Evolutionary conservation across 2,329 filamentous ascomycete genomes (phyloP).

Genomic region (Fusarium sp.): DNA sequence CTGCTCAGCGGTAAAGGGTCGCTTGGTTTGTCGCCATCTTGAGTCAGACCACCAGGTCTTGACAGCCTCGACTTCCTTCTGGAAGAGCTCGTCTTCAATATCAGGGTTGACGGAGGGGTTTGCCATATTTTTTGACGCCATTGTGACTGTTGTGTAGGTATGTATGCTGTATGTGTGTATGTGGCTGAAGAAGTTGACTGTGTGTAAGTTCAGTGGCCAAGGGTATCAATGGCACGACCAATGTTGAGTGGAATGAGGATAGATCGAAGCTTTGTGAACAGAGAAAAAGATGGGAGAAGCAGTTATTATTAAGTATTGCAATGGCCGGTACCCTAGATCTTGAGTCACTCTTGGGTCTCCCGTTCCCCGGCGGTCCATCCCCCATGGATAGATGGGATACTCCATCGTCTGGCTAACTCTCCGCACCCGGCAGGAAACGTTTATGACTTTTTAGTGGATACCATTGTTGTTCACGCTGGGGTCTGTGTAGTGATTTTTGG

Average conservation of each 20-base stretch:
- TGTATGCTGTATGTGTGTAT: background rate
- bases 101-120: slow-evolving; percentile 68
- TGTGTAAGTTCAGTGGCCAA: slow-evolving; percentile 31
- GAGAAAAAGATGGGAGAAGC: slow-evolving; percentile 28
- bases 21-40: slow-evolving; percentile 92
- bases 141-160: slow-evolving; percentile 48
- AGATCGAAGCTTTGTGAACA: slow-evolving; percentile 1
- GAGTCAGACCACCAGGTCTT: slow-evolving; percentile 95
- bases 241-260: slow-evolving; percentile 14
- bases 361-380: slow-evolving; percentile 37
- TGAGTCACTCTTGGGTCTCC: slow-evolving; percentile 40
- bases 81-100: slow-evolving; percentile 75
- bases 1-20: slow-evolving; percentile 95
- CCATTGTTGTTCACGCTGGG: slow-evolving; percentile 3
- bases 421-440: slow-evolving; percentile 26
- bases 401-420: slow-evolving; percentile 31
- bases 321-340: slow-evolving; percentile 38
- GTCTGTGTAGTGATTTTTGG: slow-evolving; percentile 23
- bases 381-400: slow-evolving; percentile 28
- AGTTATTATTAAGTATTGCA: slow-evolving; percentile 47
- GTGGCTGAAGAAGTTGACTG: slow-evolving; percentile 3
- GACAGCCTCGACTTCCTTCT: slow-evolving; percentile 86
- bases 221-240: slow-evolving; percentile 8
- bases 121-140: slow-evolving; percentile 74
- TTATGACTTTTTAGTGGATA: slow-evolving; percentile 17